A percentile compares a stretch with the other conserved stretches of the same genome.
phyloP scores from a whole-genome alignment of 257 asterid species.

The Prunella vulgaris region DNA sequence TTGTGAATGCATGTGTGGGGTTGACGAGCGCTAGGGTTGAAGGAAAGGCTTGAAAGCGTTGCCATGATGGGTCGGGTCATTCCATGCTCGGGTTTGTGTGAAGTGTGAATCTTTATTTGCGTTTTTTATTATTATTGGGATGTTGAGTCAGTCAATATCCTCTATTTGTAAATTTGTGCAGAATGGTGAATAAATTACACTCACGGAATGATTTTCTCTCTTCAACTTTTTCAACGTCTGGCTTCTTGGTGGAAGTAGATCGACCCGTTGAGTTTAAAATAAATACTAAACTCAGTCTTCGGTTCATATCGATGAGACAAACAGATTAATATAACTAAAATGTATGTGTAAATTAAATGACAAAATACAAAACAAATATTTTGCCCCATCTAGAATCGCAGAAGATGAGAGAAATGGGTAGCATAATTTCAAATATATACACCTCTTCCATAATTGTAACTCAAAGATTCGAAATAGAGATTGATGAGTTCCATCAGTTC shows the following conservation, averaged over 20 bases:
- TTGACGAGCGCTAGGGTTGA: constrained; percentile 63
- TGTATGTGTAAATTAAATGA: too few species aligned
- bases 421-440: not conserved
- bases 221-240: not conserved
- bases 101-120: not conserved
- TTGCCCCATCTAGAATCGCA: not conserved
- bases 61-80: not conserved
- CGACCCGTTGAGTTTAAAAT: too few species aligned
- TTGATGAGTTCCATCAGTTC: not conserved
- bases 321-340: not conserved
- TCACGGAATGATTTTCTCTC: not conserved
- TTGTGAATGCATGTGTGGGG: constrained; percentile 87
- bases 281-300: too few species aligned
- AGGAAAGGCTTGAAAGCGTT: constrained; percentile 36
- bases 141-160: not conserved
- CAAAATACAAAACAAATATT: not conserved
- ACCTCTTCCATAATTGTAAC: not conserved
- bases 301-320: not conserved
- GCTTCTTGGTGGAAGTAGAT: not conserved
- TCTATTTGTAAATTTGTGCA: constrained; percentile 11
- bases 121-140: not conserved
- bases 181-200: constrained; percentile 1
- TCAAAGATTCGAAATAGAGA: not conserved
- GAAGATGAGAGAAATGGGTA: not conserved
- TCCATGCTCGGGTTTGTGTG: not conserved